These are phyloP conservation scores for Psilocybe azurescens DNA, from an alignment of 768 basidiomycete genomes.

Conservation along the genomic window DNA sequence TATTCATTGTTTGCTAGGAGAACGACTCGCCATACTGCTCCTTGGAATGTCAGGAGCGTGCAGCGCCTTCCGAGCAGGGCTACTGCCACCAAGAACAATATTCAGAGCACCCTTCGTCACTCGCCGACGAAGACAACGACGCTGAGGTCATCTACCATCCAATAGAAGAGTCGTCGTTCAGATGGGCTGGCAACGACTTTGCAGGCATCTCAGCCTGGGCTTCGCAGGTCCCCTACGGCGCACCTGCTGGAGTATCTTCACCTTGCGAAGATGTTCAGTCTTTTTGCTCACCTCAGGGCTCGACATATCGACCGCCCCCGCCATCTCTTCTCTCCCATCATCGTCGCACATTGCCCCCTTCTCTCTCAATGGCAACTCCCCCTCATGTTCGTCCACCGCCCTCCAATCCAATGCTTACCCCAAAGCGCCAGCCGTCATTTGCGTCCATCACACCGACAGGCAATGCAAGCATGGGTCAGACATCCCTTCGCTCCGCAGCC, in stretches of 20 bases:
- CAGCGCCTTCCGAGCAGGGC: slow-evolving; percentile 26
- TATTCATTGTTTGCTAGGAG: slow-evolving; percentile 15
- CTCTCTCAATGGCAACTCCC: slow-evolving; percentile 55
- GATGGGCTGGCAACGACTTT: slow-evolving; percentile 44
- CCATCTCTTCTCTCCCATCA: slow-evolving; percentile 47
- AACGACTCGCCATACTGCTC: slow-evolving; percentile 22
- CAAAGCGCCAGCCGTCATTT: slow-evolving; percentile 37
- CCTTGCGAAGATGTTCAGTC: slow-evolving; percentile 19
- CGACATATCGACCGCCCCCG: slow-evolving; percentile 27
- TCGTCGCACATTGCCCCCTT: slow-evolving; percentile 46
- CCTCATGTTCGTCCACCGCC: slow-evolving; percentile 31
- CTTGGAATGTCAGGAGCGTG: slow-evolving; percentile 38
- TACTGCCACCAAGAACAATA: background rate
- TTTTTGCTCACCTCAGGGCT: slow-evolving; percentile 13
- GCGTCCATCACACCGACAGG: slow-evolving; percentile 30
- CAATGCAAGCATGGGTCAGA: slow-evolving; percentile 39
- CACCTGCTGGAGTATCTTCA: slow-evolving; percentile 28
- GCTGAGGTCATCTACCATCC: slow-evolving; percentile 30
- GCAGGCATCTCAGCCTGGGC: slow-evolving; percentile 55
- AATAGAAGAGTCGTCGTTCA: slow-evolving; percentile 14
- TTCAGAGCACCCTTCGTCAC: slow-evolving; percentile 8
- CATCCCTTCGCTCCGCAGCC: slow-evolving; percentile 39
- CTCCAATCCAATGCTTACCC: slow-evolving; percentile 36
- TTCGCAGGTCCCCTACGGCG: slow-evolving; percentile 41
- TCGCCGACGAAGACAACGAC: slow-evolving; percentile 26